Percentiles rank a stretch among this genome's conserved stretches.
phyloP scores from a whole-genome alignment of 495 filamentous ascomycete species.

The Delitschia confertaspora region DNA sequence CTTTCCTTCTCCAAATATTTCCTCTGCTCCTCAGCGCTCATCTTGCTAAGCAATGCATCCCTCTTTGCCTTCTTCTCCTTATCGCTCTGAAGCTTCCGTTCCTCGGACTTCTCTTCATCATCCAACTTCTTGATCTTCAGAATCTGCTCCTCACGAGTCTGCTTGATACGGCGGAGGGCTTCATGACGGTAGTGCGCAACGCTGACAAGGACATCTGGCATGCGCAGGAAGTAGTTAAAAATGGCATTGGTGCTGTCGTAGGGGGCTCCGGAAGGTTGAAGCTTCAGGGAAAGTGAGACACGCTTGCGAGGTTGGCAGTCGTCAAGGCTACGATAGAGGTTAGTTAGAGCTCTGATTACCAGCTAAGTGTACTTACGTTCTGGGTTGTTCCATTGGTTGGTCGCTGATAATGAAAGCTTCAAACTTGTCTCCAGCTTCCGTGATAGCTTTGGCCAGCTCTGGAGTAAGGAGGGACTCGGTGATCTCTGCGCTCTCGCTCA shows the following conservation, averaged over 20 bases:
- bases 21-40: slow-evolving; percentile 90
- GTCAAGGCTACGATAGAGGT: slow-evolving; percentile 53
- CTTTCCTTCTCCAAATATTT: slow-evolving; percentile 89
- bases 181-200: slow-evolving; percentile 80
- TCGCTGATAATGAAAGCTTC: slow-evolving; percentile 86
- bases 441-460: slow-evolving; percentile 73
- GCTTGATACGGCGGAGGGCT: slow-evolving; percentile 72
- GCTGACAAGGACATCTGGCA: slow-evolving; percentile 70
- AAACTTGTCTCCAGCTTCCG: slow-evolving; percentile 68
- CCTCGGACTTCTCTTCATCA: slow-evolving; percentile 92
- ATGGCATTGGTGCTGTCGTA: slow-evolving; percentile 64
- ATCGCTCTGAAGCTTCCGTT: slow-evolving; percentile 66
- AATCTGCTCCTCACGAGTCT: slow-evolving; percentile 71
- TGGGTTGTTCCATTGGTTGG: slow-evolving; percentile 83
- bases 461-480: slow-evolving; percentile 79
- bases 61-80: slow-evolving; percentile 86
- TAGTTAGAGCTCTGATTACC: neutral
- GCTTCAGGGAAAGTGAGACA: slow-evolving; percentile 61
- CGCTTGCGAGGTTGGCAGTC: slow-evolving; percentile 82
- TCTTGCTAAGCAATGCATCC: slow-evolving; percentile 68
- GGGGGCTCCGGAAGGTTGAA: slow-evolving; percentile 53
- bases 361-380: slow-evolving; percentile 51
- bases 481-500: slow-evolving; percentile 93
- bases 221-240: slow-evolving; percentile 73
- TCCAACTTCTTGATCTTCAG: slow-evolving; percentile 68